Evolutionary conservation across 164 flowering plant genomes (phyloP), one percentile per base, ranked within the genome.

Genomic region (Berberis thunbergii): DNA sequence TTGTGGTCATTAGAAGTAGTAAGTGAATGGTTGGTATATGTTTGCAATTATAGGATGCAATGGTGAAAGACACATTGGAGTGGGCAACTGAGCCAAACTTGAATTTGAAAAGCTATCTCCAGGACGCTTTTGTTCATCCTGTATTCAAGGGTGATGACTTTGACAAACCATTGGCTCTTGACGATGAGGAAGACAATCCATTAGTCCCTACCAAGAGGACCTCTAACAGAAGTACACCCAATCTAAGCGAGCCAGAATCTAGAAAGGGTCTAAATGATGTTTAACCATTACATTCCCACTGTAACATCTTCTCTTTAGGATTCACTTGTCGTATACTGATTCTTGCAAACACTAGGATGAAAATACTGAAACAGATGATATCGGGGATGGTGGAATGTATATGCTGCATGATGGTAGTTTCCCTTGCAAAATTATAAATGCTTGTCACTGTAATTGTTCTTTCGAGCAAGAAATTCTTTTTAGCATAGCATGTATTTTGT

Each of bases 41-140:
- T 12, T 43, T 9, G 45, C 58, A 45, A 58, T 61, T 13, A 61
- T 81, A 89, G 96, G 86, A 89, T 45, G 91, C 96, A 46, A 80
- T 85, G 86, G 79, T 85, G 70, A 89, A 83, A 77, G 96, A 89
- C 59, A 89, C 93, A 65, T 59, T 89, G 44, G 96, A 89, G 62
- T 62, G 79, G 62, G 93, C 90, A 0, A 86, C 82, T 2, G 96
- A 86, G 50, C 96, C 96, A 49, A 80, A 69, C 69, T 71, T 89
- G 43, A 81, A 89, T 73, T 54, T 86, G 73, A 85, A 60, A 74
- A 64, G 56, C 50, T 89, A 89, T 64, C 82, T 89, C 40, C 74
- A 77, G 57, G 89, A 85, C 71, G 89, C 96, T 13, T 87, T 84
- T 39, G 41, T 86, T 2, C 93, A 89, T 68, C 96, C 96, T 4